Percentiles rank a stretch among this genome's conserved stretches.
phyloP scores from a whole-genome alignment of 139 green algal genomes.

The Asterochloris erici region DNA sequence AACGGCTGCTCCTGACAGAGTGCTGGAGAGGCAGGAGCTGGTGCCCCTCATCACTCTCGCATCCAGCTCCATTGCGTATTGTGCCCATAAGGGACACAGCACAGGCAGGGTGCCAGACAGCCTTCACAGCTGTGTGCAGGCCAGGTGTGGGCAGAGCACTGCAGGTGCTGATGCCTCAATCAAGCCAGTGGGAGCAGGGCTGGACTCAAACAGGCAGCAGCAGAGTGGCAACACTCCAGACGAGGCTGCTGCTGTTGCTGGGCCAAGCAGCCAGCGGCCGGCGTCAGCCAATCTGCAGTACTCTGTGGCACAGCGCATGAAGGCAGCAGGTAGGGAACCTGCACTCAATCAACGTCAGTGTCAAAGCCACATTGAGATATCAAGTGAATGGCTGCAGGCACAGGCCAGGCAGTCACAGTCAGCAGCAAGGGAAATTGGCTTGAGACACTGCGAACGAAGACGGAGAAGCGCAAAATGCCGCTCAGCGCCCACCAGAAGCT shows the following conservation, averaged over 20 bases:
- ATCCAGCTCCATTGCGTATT: too few relatives aligned
- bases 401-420: neutral
- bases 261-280: neutral
- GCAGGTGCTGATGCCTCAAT: too few relatives aligned
- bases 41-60: too few relatives aligned
- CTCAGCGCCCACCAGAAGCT: conserved; percentile 2
- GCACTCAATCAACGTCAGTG: neutral
- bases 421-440: conserved; percentile 49
- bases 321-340: conserved; percentile 13
- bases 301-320: conserved; percentile 37
- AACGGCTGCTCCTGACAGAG: too few relatives aligned
- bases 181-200: too few relatives aligned
- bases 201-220: too few relatives aligned
- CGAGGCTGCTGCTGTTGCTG: too few relatives aligned
- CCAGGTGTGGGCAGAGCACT: too few relatives aligned
- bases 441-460: conserved; percentile 32
- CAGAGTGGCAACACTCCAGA: neutral
- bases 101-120: too few relatives aligned
- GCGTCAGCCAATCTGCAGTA: conserved; percentile 24
- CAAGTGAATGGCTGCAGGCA: conserved; percentile 1
- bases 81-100: too few relatives aligned
- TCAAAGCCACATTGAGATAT: neutral
- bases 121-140: too few relatives aligned
- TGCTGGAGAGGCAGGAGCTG: too few relatives aligned
- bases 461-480: conserved; percentile 11